A percentile compares a stretch with the other conserved stretches of the same genome.
Conservation (phyloP, 2,329 filamentous ascomycete genomes). For the Diplodia scrobiculata region DNA sequence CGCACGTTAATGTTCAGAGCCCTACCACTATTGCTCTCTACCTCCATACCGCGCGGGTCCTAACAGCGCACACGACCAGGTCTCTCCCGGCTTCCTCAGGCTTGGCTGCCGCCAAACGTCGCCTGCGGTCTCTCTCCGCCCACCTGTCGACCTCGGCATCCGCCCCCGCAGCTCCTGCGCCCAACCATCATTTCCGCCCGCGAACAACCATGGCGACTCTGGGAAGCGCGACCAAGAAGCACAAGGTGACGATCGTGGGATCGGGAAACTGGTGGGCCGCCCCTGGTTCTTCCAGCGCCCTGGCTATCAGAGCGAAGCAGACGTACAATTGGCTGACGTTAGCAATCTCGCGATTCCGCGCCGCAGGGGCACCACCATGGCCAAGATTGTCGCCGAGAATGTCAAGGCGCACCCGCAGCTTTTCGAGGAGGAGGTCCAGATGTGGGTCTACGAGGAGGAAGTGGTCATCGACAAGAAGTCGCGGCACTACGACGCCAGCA, state of each 20-base stretch:
- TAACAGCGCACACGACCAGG: constrained; percentile 28
- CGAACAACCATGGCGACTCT: constrained; percentile 51
- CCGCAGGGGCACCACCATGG: constrained; percentile 87
- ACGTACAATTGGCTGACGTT: background rate
- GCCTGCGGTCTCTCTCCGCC: constrained; percentile 18
- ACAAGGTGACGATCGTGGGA: constrained; percentile 91
- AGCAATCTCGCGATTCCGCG: constrained; percentile 24
- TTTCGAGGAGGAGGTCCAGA: constrained; percentile 88
- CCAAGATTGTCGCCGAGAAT: constrained; percentile 96
- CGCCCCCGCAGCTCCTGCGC: constrained; percentile 11
- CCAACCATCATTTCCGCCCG: constrained; percentile 9
- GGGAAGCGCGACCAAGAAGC: constrained; percentile 65
- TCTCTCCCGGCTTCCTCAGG: constrained; percentile 25
- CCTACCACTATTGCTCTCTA: constrained; percentile 32
- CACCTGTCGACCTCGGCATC: constrained; percentile 26
- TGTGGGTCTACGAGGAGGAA: constrained; percentile 99
- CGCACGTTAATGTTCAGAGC: constrained; percentile 27
- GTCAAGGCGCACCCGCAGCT: constrained; percentile 73
- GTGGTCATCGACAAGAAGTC: constrained; percentile 72
- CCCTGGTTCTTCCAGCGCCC: background rate
- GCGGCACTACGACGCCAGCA: constrained; percentile 68
- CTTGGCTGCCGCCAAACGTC: constrained; percentile 20
- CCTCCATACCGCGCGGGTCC: constrained; percentile 18
- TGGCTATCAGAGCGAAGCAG: constrained; percentile 1
- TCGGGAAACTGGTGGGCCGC: constrained; percentile 84